phyloP scores from a whole-genome alignment of 768 basidiomycete species.

The Tremella fuciformis region DNA sequence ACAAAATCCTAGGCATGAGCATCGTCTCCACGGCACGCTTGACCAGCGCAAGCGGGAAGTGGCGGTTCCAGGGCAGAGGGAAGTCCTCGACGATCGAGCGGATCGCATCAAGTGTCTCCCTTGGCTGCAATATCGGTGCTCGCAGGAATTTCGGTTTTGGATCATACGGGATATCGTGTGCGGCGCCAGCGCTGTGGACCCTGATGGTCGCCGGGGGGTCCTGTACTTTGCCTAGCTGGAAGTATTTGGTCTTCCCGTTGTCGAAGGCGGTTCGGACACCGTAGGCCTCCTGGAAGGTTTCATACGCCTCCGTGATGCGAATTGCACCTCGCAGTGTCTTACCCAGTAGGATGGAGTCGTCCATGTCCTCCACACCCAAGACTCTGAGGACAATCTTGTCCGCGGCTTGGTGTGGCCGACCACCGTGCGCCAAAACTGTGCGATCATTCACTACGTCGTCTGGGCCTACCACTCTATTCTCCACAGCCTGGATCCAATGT shows the following conservation, averaged over 20 bases:
- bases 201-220: too few species aligned
- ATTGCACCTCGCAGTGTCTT: background rate
- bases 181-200: too few species aligned
- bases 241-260: conserved; percentile 17
- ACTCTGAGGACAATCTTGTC: background rate
- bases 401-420: background rate
- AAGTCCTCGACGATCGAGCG: conserved; percentile 11
- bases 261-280: conserved; percentile 13
- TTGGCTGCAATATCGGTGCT: background rate
- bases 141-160: conserved; percentile 10
- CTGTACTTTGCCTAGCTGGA: conserved; percentile 7
- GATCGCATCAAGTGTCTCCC: background rate
- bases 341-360: conserved; percentile 20
- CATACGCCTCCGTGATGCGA: background rate
- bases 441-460: background rate
- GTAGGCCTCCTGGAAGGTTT: conserved; percentile 18
- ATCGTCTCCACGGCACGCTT: conserved; percentile 2
- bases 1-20: conserved; percentile 9
- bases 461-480: too few species aligned
- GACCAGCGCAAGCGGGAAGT: conserved; percentile 13
- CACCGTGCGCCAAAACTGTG: too few species aligned
- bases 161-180: too few species aligned
- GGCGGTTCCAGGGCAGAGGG: conserved; percentile 1
- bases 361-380: conserved; percentile 21
- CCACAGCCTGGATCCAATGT: conserved; percentile 10